Base-by-base conservation (phyloP, 345 rosid species). In the Jatropha curcas region DNA sequence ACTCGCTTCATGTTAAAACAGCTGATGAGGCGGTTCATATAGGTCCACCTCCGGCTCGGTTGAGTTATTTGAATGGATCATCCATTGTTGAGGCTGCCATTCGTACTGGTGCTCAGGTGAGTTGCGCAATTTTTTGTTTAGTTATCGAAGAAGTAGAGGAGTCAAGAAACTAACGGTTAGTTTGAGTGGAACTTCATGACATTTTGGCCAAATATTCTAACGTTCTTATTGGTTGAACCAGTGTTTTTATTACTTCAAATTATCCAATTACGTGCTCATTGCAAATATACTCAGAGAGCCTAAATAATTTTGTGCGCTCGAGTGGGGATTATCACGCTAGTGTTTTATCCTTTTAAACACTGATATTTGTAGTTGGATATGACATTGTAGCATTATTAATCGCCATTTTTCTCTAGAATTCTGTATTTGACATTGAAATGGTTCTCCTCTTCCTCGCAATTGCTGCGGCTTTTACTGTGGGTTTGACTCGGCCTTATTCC, bases 31-130 rank as follows among this genome's bases (percentile, higher is more conserved):
- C 97, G 4, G 82, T 94, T 37, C 89, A 72, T 60, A 83, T 90
- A 53, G 93, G 97, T 4, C 97, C 97, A 8, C 84, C 97, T 43
- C 92, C 92, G 7, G 91, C 97, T 82, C 82, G 98, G 76, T 84
- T 88, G 35, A 94, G 97, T 78, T 94, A 92, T 75, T 86, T 92
- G 76, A 82, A 80, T 6, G 85, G 82, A 60, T 82, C 84, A 12
- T 76, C 88, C 57, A 88, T 92, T 17, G 84, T 90, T 55, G 91
- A 92, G 59, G 94, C 92, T 41, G 97, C 92, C 3, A 81, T 88
- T 80, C 93, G 90, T 34, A 79, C 87, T 34, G 95, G 95, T 53
- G 98, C 97, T 1, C 97, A 88, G 93, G 97, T 87, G 45, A 41
- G 81, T n/a, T 0, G 17, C 57, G 30, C 19, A 46, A 31, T 71